phyloP scores from a whole-genome alignment of 1,284 basidiomycete genomes.

The Ganoderma boninense region DNA sequence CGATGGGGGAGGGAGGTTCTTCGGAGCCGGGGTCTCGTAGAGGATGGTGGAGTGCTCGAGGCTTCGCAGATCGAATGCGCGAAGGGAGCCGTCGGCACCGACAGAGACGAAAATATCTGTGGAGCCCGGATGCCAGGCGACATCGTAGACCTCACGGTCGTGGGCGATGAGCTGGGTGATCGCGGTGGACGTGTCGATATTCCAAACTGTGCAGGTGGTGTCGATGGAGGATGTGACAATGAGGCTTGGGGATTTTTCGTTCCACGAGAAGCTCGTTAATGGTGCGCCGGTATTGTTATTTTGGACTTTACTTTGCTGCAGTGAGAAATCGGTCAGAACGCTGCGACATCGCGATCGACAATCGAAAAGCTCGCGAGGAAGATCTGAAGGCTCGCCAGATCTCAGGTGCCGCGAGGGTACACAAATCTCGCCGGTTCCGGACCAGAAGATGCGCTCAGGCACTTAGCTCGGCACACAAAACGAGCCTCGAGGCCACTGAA shows the following conservation, averaged over 20 bases:
- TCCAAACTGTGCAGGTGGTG: constrained; percentile 96
- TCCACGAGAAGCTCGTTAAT: constrained; percentile 96
- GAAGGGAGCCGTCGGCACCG: constrained; percentile 95
- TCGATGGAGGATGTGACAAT: constrained; percentile 97
- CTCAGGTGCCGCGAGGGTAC: background rate
- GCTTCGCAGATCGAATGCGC: constrained; percentile 96
- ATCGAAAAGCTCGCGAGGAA: background rate
- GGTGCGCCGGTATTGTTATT: constrained; percentile 86
- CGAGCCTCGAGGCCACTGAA: constrained; percentile 1
- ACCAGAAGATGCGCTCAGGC: background rate
- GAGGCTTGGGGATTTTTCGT: constrained; percentile 85
- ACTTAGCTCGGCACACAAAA: background rate
- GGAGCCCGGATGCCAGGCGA: constrained; percentile 98
- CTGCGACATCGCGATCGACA: background rate
- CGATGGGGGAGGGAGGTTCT: constrained; percentile 63
- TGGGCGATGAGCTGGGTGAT: constrained; percentile 98
- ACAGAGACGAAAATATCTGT: constrained; percentile 99
- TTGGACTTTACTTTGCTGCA: constrained; percentile 87
- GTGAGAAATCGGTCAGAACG: constrained; percentile 13
- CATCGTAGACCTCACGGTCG: constrained; percentile 97
- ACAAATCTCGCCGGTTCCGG: constrained; percentile 3
- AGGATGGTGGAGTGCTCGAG: constrained; percentile 98
- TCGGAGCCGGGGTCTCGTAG: constrained; percentile 91
- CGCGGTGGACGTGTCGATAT: constrained; percentile 95
- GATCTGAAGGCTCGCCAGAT: constrained; percentile 4